Base-by-base conservation (phyloP, 768 basidiomycete genomes). In the Pulveroboletus sp. region DNA sequence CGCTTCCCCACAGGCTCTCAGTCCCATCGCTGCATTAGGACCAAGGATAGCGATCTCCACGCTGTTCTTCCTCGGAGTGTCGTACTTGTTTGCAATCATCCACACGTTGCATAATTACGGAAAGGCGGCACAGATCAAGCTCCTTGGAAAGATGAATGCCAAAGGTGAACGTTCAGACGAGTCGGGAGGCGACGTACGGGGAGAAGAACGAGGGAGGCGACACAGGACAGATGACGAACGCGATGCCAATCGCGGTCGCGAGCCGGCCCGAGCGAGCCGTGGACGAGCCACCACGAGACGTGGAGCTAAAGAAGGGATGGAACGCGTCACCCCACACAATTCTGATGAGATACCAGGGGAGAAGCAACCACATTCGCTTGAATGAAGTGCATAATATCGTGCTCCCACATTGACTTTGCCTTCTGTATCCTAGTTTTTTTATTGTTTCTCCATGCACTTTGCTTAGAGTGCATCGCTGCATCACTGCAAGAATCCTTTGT, bases 31-130 rank as follows among this genome's bases (percentile, higher is more conserved):
- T 5, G 76, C 73, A 1, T 63, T 85, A 5, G 79, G 71, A 3
- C 73, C 81, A 4, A 77, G 86, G 17, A 69, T 85, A 20, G 73
- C 68, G 0, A 69, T 89, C 40, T 80, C 86, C 0, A 60, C 59
- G 2, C 65, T 84, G 13, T 76, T 86, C 27, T 58, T 68, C 6
- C 54, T 87, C 14, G 87, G 87, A 0, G 54, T 86, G 43, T 49
- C 86, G 11, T 84, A 87, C 50, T 76, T 87, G 41, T 58, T 51
- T 8, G 65, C 86, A 49, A 85, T 88, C 38, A 71, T 89, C 29
- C 69, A 68, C 49, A 85, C 86, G 1, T 69, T 89, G 61, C 73
- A 73, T 62, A 74, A 71, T 29, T 89, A 88, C 49, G 82, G 84
- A 12, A 53, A 63, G 20, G 3, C 30, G 0, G 20, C 27, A 5